phyloP scores from a whole-genome alignment of 2,329 filamentous ascomycete species.

The Penicillium occitanis region DNA sequence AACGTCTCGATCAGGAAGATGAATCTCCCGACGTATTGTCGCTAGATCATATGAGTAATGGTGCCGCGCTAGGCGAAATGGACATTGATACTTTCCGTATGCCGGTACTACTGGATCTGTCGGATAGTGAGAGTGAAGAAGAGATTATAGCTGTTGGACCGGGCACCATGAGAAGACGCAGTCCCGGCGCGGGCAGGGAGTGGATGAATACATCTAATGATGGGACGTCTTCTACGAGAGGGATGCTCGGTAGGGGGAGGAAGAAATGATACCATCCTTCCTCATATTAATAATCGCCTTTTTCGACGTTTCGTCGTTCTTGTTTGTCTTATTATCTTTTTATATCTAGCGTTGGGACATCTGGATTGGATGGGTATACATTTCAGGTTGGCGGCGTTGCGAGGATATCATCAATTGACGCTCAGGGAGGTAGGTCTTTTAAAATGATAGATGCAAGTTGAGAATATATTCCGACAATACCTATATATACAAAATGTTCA shows the following conservation, averaged over 20 bases:
- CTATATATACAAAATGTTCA: slow-evolving; percentile 6
- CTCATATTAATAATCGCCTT: neutral
- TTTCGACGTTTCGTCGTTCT: neutral
- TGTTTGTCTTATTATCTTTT: neutral
- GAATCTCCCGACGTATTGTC: slow-evolving; percentile 90
- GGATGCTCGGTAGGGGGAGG: slow-evolving; percentile 1
- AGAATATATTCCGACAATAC: neutral
- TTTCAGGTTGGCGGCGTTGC: slow-evolving; percentile 7
- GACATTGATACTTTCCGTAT: slow-evolving; percentile 71
- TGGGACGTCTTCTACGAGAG: slow-evolving; percentile 23
- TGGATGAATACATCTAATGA: slow-evolving; percentile 54
- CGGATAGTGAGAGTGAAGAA: slow-evolving; percentile 93
- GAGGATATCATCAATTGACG: neutral
- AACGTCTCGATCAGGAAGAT: slow-evolving; percentile 85
- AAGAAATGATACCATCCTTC: slow-evolving; percentile 14
- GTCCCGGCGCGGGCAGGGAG: slow-evolving; percentile 70
- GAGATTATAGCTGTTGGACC: slow-evolving; percentile 68
- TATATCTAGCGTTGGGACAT: neutral
- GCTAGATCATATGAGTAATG: slow-evolving; percentile 54
- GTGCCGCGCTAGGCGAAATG: slow-evolving; percentile 56
- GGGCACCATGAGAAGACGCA: slow-evolving; percentile 85
- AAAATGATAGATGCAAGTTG: slow-evolving; percentile 1
- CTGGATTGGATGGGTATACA: neutral
- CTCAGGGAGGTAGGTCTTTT: neutral
- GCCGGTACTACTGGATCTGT: slow-evolving; percentile 89